Base-by-base conservation (phyloP, 352 stramenopile genomes). In the Plasmopara halstedii region DNA sequence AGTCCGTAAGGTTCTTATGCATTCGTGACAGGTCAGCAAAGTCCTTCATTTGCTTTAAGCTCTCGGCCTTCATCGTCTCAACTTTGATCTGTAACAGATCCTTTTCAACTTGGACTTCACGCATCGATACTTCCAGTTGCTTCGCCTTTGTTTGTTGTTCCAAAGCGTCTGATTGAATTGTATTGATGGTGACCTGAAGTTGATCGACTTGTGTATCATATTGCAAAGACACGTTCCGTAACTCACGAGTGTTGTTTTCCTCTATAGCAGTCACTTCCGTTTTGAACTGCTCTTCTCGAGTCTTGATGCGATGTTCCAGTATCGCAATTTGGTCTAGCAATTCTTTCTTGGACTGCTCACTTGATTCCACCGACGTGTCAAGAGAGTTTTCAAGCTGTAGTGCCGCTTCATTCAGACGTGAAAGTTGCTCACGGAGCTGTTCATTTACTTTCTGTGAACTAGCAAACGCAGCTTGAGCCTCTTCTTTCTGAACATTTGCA, bases 1-100 rank as follows among this genome's bases (percentile, higher is more conserved):
- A 59, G 8, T 81, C 70, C 1, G 51, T 58, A 13, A 84, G 36
- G 26, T 79, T 85, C 58, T 80, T 84, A 61, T 88, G 64, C 54
- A 85, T 81, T 11, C 76, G 64, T 8, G 71, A 59, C 17, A 88
- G 37, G 48, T 85, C 72, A 14, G 60, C 75, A 40, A 84, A 79
- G 18, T 81, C 71, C 31, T 84, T 83, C 7, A 55, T 56, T 22
- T 85, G 76, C 37, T 75, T 71, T 7, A 34, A 26, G 8, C 61
- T 33, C 7, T 82, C 71, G 6, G 26, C 2, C 45, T 74, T 77
- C 13, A 63, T 46, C 6, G 51, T 36, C 19, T 68, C 58, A 19
- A 73, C 35, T 0, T 51, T 53, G 4, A 40, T 33, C 33, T 75
- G 44, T 19, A 78, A 25, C 3, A 50, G 51, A 18, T 66, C 37